Conservation (phyloP, 2,329 filamentous ascomycete genomes). For the Sphaerulina musiva region DNA sequence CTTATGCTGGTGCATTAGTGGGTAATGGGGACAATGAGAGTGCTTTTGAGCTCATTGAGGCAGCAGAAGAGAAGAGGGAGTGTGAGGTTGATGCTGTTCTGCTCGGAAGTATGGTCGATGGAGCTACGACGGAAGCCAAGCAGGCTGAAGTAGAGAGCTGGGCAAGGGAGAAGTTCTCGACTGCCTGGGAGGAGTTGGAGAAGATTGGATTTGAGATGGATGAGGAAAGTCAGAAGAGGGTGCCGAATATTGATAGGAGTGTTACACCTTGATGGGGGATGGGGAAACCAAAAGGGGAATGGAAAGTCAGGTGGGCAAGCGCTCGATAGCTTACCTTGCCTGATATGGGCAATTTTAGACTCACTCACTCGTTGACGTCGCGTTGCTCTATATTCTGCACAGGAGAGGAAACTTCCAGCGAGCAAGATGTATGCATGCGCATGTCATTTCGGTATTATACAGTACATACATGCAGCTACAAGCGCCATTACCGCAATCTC, state of each 20-base stretch:
- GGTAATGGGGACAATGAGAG: slow-evolving; percentile 65
- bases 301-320: too few species aligned
- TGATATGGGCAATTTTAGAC: too few species aligned
- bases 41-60: slow-evolving; percentile 58
- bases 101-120: slow-evolving; percentile 76
- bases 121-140: slow-evolving; percentile 51
- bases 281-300: too few species aligned
- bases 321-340: too few species aligned
- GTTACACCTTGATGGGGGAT: slow-evolving; percentile 17
- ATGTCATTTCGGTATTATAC: too few species aligned
- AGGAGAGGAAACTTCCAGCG: too few species aligned
- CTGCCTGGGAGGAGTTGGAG: slow-evolving; percentile 61
- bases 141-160: slow-evolving; percentile 68
- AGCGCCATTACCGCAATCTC: too few species aligned
- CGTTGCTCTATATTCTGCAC: too few species aligned
- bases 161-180: slow-evolving; percentile 62
- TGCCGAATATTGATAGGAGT: slow-evolving; percentile 24
- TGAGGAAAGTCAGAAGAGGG: slow-evolving; percentile 14
- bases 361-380: too few species aligned
- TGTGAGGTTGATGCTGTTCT: slow-evolving; percentile 61
- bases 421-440: too few species aligned
- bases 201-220: slow-evolving; percentile 39
- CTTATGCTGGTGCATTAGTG: slow-evolving; percentile 70
- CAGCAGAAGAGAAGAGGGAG: slow-evolving; percentile 61
- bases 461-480: too few species aligned